Conservation (phyloP, 1,139 yeast genomes). For the Blastobotrys raffinosifermentans region DNA sequence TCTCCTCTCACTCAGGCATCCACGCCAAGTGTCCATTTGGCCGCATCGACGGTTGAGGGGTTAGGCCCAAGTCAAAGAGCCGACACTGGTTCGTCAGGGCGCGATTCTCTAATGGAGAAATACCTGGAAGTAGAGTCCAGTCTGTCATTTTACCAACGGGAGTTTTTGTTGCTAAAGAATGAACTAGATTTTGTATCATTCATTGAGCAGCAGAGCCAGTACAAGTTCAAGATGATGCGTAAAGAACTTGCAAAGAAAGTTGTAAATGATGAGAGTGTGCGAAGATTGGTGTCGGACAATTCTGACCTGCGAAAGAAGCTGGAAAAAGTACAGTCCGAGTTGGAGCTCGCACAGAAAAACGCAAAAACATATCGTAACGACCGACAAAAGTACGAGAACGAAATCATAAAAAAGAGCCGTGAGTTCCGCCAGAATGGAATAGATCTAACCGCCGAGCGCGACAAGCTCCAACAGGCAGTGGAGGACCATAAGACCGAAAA, state of each 20-base stretch:
- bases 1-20: slow-evolving; percentile 7
- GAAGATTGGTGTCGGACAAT: slow-evolving; percentile 28
- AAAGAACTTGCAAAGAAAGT: slow-evolving; percentile 34
- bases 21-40: too few species aligned
- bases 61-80: too few species aligned
- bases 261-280: slow-evolving; percentile 28
- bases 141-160: slow-evolving; percentile 45
- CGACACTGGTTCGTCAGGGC: too few species aligned
- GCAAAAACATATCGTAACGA: slow-evolving; percentile 29
- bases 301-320: slow-evolving; percentile 26
- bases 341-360: slow-evolving; percentile 23
- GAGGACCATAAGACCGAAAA: slow-evolving; percentile 21
- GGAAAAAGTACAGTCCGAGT: slow-evolving; percentile 27
- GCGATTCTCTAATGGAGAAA: too few species aligned
- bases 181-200: slow-evolving; percentile 60
- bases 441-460: slow-evolving; percentile 25
- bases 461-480: slow-evolving; percentile 17
- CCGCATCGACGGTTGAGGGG: too few species aligned
- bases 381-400: slow-evolving; percentile 33
- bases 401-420: slow-evolving; percentile 30
- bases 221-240: slow-evolving; percentile 38
- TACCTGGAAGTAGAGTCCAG: slow-evolving; percentile 1
- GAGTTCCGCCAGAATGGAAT: slow-evolving; percentile 27
- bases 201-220: slow-evolving; percentile 47
- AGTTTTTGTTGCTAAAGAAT: slow-evolving; percentile 51